Percentiles rank a stretch among this genome's conserved stretches.
Evolutionary conservation across 2,329 filamentous ascomycete genomes (phyloP).

Genomic region (Arachnomyces sp.): DNA sequence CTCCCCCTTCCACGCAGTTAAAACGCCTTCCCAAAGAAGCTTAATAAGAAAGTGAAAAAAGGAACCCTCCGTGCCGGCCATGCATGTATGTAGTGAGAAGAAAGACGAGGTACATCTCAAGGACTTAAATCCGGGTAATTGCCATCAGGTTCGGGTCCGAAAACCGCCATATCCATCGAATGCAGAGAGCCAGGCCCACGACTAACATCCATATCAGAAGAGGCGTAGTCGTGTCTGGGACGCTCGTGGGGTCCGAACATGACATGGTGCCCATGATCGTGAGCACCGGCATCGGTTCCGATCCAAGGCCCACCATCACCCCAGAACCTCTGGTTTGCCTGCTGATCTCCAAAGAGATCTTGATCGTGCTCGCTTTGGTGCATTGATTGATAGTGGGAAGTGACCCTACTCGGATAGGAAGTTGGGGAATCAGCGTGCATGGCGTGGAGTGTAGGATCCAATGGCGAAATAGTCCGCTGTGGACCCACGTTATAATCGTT

Average conservation of each 20-base stretch:
- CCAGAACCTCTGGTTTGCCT: slow-evolving; percentile 39
- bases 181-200: slow-evolving; percentile 37
- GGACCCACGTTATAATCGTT: slow-evolving; percentile 26
- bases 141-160: slow-evolving; percentile 36
- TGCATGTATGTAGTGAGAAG: slow-evolving; percentile 25
- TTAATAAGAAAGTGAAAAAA: background rate
- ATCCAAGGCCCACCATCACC: slow-evolving; percentile 34
- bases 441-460: slow-evolving; percentile 35
- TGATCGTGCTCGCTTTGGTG: slow-evolving; percentile 30
- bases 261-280: slow-evolving; percentile 35
- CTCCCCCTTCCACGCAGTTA: slow-evolving; percentile 7
- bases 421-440: slow-evolving; percentile 36
- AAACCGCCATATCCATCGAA: slow-evolving; percentile 39
- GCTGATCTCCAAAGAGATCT: slow-evolving; percentile 38
- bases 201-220: slow-evolving; percentile 36
- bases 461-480: slow-evolving; percentile 33
- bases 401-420: slow-evolving; percentile 36
- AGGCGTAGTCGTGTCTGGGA: slow-evolving; percentile 35
- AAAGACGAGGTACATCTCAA: slow-evolving; percentile 16
- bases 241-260: slow-evolving; percentile 39
- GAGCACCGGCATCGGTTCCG: slow-evolving; percentile 33
- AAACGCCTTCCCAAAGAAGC: slow-evolving; percentile 8
- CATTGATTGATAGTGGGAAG: slow-evolving; percentile 35
- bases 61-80: slow-evolving; percentile 29
- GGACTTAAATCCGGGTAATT: slow-evolving; percentile 31